phyloP scores from a whole-genome alignment of 495 filamentous ascomycete species.

The Trichoderma virens region DNA sequence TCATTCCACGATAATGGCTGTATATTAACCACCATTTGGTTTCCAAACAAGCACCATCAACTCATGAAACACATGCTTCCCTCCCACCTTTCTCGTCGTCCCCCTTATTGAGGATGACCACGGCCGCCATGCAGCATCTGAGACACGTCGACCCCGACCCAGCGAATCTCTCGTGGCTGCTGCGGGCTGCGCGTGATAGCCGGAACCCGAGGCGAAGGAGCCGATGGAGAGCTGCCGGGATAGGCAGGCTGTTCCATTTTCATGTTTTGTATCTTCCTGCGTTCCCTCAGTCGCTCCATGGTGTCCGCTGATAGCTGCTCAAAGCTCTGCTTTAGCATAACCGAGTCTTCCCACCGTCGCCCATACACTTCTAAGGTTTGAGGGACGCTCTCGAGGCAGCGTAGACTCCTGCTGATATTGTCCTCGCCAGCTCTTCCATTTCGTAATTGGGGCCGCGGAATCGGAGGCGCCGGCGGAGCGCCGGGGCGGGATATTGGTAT shows the following conservation, averaged over 20 bases:
- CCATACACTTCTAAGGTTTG: conserved; percentile 41
- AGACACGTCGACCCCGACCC: conserved; percentile 31
- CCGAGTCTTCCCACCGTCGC: conserved; percentile 41
- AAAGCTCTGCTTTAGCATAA: conserved; percentile 35
- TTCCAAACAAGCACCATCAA: neutral
- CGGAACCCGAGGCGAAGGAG: neutral
- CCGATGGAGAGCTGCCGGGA: neutral
- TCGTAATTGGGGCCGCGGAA: conserved; percentile 19
- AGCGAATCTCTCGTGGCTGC: conserved; percentile 28
- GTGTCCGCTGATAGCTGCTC: conserved; percentile 32
- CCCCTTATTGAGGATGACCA: neutral
- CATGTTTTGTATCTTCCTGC: conserved; percentile 17
- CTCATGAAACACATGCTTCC: neutral
- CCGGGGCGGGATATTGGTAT: conserved; percentile 26
- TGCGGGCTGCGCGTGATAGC: conserved; percentile 8
- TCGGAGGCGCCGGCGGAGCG: conserved; percentile 28
- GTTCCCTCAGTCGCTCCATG: conserved; percentile 23
- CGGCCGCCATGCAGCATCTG: conserved; percentile 26
- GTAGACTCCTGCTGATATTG: conserved; percentile 38
- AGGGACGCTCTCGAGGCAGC: conserved; percentile 34
- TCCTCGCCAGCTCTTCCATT: conserved; percentile 23
- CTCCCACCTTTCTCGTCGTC: too few relatives aligned
- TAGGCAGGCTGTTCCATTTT: conserved; percentile 10
- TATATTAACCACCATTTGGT: neutral
- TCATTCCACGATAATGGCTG: neutral